Evolutionary conservation across 2,329 filamentous ascomycete species (phyloP).

Genomic region (Botryotinia globosa): DNA sequence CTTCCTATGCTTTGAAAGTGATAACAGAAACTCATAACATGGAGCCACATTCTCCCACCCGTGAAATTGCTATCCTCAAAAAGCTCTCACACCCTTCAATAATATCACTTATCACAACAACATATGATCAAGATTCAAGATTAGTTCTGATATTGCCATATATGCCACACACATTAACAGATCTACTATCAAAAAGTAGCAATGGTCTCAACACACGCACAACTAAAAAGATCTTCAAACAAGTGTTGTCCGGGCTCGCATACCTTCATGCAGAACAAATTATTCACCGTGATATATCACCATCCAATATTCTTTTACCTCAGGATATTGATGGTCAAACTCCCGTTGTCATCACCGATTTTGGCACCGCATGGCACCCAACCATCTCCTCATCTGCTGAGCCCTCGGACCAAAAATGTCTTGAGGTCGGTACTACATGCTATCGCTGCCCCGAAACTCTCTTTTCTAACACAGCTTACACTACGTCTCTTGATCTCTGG

Average conservation of each 20-base stretch:
- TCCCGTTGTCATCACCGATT: constrained; percentile 80
- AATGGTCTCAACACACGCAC: constrained; percentile 35
- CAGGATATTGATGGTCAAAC: constrained; percentile 52
- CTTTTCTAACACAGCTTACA: constrained; percentile 78
- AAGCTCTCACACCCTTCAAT: constrained; percentile 56
- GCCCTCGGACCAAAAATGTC: constrained; percentile 66
- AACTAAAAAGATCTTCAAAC: constrained; percentile 50
- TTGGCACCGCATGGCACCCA: constrained; percentile 84
- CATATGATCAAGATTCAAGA: constrained; percentile 66
- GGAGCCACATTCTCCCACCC: constrained; percentile 77
- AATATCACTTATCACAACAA: constrained; percentile 69
- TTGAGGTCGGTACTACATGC: constrained; percentile 88
- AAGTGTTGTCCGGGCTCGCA: constrained; percentile 68
- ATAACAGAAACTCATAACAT: constrained; percentile 70
- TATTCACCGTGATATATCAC: constrained; percentile 92
- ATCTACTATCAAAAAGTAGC: constrained; percentile 56
- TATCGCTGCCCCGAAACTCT: constrained; percentile 89
- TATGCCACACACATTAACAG: constrained; percentile 68
- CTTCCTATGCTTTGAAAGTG: constrained; percentile 69
- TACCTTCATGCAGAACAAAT: constrained; percentile 73
- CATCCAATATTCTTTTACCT: constrained; percentile 77
- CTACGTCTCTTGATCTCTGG: constrained; percentile 80
- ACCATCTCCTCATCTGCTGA: constrained; percentile 56
- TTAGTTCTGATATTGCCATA: constrained; percentile 85
- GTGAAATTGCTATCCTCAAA: constrained; percentile 73